Evolutionary conservation across 306 rosid genomes (phyloP).

Genomic region (Prunus mume): DNA sequence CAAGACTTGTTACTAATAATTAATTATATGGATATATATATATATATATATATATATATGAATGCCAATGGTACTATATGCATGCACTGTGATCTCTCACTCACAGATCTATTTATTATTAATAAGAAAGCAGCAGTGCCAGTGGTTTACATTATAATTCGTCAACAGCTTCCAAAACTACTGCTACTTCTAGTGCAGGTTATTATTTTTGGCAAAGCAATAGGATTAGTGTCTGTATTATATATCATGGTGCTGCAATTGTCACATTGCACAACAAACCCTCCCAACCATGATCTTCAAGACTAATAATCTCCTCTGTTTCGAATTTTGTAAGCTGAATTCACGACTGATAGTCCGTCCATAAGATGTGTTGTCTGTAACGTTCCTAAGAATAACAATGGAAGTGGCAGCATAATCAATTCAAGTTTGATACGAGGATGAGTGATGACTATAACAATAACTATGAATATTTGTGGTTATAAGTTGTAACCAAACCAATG

Average conservation of each 20-base stretch:
- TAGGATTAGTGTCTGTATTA: neutral
- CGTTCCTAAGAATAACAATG: too few relatives aligned
- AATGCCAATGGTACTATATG: neutral
- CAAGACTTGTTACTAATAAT: constrained; percentile 16
- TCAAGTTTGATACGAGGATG: too few relatives aligned
- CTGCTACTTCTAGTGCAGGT: neutral
- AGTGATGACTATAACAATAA: too few relatives aligned
- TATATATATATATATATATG: neutral
- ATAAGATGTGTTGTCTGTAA: too few relatives aligned
- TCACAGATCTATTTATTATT: neutral
- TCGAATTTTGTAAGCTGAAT: neutral
- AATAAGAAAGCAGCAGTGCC: neutral
- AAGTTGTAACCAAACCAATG: too few relatives aligned
- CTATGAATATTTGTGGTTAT: too few relatives aligned
- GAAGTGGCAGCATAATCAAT: too few relatives aligned
- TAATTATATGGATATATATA: neutral
- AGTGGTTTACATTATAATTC: neutral
- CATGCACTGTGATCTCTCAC: neutral
- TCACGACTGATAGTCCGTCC: too few relatives aligned
- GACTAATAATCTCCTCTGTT: neutral
- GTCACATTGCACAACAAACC: neutral
- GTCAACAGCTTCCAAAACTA: neutral
- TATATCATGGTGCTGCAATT: neutral
- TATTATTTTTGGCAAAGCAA: neutral
- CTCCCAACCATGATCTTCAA: neutral